These are phyloP conservation scores for Tulasnella sp. DNA, from an alignment of 768 basidiomycete species.

Conservation along the genomic window DNA sequence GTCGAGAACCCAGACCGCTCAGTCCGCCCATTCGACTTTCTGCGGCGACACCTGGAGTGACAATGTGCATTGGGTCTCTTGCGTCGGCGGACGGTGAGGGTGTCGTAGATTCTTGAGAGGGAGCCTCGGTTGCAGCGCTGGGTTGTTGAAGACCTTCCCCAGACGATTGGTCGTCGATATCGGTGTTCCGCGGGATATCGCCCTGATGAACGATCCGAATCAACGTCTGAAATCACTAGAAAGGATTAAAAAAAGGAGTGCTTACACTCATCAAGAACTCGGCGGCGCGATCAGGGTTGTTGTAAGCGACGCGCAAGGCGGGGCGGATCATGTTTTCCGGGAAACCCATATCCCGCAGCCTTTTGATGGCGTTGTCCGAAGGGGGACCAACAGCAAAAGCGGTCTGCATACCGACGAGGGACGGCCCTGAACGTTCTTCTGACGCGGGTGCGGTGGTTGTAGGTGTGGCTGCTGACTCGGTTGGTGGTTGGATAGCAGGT, in stretches of 20 bases:
- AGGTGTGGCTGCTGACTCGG: conserved; percentile 33
- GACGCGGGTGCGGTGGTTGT: conserved; percentile 34
- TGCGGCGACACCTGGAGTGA: too few species aligned
- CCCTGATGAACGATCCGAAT: conserved; percentile 40
- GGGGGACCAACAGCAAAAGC: conserved; percentile 74
- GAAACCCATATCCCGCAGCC: conserved; percentile 95
- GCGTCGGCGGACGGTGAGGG: too few species aligned
- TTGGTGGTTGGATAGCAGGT: conserved; percentile 36
- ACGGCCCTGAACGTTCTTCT: conserved; percentile 21
- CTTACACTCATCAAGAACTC: conserved; percentile 91
- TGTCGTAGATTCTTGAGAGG: too few species aligned
- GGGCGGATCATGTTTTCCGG: conserved; percentile 74
- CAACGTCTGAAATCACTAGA: conserved; percentile 23
- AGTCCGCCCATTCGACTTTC: too few species aligned
- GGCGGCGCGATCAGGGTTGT: conserved; percentile 95
- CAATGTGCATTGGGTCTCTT: too few species aligned
- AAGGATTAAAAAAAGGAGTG: conserved; percentile 24
- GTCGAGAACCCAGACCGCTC: too few species aligned
- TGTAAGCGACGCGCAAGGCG: conserved; percentile 88
- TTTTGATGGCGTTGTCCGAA: conserved; percentile 69
- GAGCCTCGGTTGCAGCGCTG: too few species aligned
- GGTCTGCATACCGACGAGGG: conserved; percentile 47
- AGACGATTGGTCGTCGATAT: conserved; percentile 1
- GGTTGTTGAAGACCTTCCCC: conserved; percentile 27
- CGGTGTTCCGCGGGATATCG: conserved; percentile 66